Evolutionary conservation across 441 rosid species (phyloP), one percentile per base, ranked within the genome.

Genomic region (Aquilaria agallochum): DNA sequence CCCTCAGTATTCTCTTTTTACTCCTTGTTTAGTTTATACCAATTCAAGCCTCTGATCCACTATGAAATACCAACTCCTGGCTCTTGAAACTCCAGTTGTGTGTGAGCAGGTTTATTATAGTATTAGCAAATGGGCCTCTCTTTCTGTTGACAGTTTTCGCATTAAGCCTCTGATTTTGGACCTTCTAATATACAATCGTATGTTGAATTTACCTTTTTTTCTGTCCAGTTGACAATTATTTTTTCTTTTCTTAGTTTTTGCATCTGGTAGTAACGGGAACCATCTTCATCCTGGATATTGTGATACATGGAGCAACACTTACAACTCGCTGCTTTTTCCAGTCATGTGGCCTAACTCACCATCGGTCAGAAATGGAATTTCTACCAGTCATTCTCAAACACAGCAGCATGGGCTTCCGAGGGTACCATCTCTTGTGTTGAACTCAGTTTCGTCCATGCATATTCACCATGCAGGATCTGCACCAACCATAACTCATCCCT

Each of bases 271-370:
- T 55, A 76, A 71, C 58, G 77, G 78, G 59, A 77, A 70, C 74
- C 61, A 68, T 57, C 59, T 74, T 66, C 65, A 67, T 62, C 72
- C 79, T 31, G 77, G 78, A 72, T 76, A 72, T 73, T 76, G 62
- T 53, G 78, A 66, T 67, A 14, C 77, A 10, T 81, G 87, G 90
- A 72, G 72, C 42, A 79, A 72, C 73, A 59, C 81, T 42, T 76
- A 80, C 64, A 68, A 51, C 33, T 73, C 75, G 31, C 80, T 62
- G 66, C 69, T 78, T 56, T 74, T 76, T 34, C 74, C 81, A 63
- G 55, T 75, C 76, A 76, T 74, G 72, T 87, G 91, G 89, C 73
- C 82, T 59, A 81, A 74, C 68, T 74, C 90, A 50, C 80, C 89
- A 59, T 74, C 91, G 42, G 65, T 71, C 48, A 72, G 73, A 54